These are phyloP conservation scores for Phialophora tarda DNA, from an alignment of 2,329 filamentous ascomycete genomes.

Conservation along the genomic window DNA sequence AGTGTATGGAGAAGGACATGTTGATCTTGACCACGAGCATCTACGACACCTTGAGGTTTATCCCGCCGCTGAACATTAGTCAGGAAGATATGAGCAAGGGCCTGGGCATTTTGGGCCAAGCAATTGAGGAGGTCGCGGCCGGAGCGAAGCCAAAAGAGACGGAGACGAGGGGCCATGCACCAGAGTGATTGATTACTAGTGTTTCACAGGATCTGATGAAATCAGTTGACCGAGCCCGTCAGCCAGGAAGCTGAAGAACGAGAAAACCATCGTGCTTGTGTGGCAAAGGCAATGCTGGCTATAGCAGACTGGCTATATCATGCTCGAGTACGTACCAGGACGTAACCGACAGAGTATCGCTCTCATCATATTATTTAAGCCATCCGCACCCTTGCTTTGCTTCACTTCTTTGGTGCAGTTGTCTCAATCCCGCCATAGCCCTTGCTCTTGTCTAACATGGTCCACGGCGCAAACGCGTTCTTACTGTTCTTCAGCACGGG, in stretches of 20 bases:
- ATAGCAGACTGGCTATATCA: not conserved
- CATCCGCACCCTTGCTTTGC: not conserved
- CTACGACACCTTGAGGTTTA: slow-evolving; percentile 50
- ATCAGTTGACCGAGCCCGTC: not conserved
- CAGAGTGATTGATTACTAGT: slow-evolving; percentile 22
- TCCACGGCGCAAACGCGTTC: slow-evolving; percentile 30
- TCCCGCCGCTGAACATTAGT: slow-evolving; percentile 49
- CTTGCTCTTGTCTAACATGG: slow-evolving; percentile 22
- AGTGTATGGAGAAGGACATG: slow-evolving; percentile 49
- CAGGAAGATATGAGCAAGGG: slow-evolving; percentile 49
- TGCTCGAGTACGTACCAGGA: not conserved
- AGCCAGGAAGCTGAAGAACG: not conserved
- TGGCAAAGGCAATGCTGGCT: not conserved
- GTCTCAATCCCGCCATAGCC: slow-evolving; percentile 39
- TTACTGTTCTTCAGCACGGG: slow-evolving; percentile 20
- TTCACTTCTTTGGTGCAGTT: slow-evolving; percentile 35
- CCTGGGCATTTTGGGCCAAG: slow-evolving; percentile 45
- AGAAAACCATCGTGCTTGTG: not conserved
- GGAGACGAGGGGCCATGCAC: slow-evolving; percentile 32
- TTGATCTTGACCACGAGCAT: slow-evolving; percentile 49
- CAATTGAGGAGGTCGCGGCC: slow-evolving; percentile 47
- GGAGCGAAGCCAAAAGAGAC: slow-evolving; percentile 35
- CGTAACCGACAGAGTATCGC: not conserved
- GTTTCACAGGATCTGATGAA: not conserved
- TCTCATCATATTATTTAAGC: not conserved